Conservation (phyloP, 2,329 filamentous ascomycete species). For the Aspergillus ustus region DNA sequence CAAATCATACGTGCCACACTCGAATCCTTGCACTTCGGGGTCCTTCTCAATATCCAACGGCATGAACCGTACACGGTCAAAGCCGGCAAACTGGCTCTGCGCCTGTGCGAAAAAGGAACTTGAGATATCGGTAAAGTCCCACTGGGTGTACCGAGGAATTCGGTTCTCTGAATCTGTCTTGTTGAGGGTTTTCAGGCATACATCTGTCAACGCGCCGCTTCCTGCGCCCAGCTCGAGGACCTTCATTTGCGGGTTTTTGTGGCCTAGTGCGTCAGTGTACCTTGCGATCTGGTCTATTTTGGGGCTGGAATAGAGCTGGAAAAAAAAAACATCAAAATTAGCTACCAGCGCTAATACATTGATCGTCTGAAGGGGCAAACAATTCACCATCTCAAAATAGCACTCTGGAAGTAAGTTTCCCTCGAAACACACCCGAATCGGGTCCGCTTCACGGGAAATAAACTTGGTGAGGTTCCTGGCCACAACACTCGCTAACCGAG, state of each 20-base stretch:
- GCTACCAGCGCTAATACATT: not conserved
- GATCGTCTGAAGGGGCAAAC: not conserved
- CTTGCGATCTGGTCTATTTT: not conserved
- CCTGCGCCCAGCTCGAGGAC: constrained; percentile 24
- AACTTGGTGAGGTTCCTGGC: constrained; percentile 6
- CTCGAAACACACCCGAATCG: constrained; percentile 1
- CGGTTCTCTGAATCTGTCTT: not conserved
- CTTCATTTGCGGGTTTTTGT: constrained; percentile 19
- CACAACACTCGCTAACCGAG: not conserved
- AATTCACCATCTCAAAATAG: constrained; percentile 11
- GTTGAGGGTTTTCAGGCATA: not conserved
- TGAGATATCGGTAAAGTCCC: constrained; percentile 25
- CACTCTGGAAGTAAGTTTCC: constrained; percentile 1
- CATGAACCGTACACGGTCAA: constrained; percentile 19
- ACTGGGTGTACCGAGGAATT: constrained; percentile 9
- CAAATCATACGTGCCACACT: constrained; percentile 24
- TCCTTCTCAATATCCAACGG: constrained; percentile 24
- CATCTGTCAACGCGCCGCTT: constrained; percentile 8
- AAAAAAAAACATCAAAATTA: not conserved
- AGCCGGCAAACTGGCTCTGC: constrained; percentile 11
- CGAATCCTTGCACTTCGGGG: constrained; percentile 23
- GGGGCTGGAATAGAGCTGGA: not conserved
- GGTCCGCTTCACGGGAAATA: constrained; percentile 10
- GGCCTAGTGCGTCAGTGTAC: constrained; percentile 16
- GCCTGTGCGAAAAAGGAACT: constrained; percentile 19